Percentiles rank a stretch among this genome's conserved stretches.
Conservation (phyloP, 2,329 filamentous ascomycete genomes). For the Xylariaceae sp. region DNA sequence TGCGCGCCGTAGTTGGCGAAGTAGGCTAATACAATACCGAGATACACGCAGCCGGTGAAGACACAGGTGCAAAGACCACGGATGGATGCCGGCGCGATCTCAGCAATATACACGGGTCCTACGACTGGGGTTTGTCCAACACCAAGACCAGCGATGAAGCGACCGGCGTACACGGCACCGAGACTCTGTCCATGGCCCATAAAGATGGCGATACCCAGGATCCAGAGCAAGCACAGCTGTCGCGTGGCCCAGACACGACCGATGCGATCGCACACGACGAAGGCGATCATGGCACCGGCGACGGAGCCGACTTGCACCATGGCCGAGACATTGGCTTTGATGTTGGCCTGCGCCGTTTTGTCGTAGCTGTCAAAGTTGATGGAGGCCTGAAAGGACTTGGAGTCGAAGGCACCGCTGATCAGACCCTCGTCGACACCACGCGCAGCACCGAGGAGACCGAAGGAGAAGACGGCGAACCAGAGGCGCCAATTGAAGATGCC, state of each 20-base stretch:
- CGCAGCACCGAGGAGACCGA: conserved; percentile 70
- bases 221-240: conserved; percentile 53
- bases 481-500: conserved; percentile 72
- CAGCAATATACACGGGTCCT: conserved; percentile 66
- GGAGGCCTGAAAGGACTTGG: conserved; percentile 55
- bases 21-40: conserved; percentile 74
- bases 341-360: conserved; percentile 54
- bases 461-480: conserved; percentile 70
- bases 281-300: conserved; percentile 61
- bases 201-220: conserved; percentile 54
- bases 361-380: conserved; percentile 54
- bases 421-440: conserved; percentile 77
- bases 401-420: conserved; percentile 66
- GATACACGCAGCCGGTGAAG: conserved; percentile 66
- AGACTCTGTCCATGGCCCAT: conserved; percentile 51
- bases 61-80: conserved; percentile 69
- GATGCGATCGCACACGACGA: conserved; percentile 54
- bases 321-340: conserved; percentile 69
- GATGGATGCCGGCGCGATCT: conserved; percentile 63
- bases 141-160: conserved; percentile 61
- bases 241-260: conserved; percentile 60
- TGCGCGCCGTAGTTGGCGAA: conserved; percentile 63
- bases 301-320: conserved; percentile 81
- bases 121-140: conserved; percentile 64
- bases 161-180: conserved; percentile 56